Evolutionary conservation across 495 filamentous ascomycete species (phyloP).

Genomic region (Chaetomidium leptoderma): DNA sequence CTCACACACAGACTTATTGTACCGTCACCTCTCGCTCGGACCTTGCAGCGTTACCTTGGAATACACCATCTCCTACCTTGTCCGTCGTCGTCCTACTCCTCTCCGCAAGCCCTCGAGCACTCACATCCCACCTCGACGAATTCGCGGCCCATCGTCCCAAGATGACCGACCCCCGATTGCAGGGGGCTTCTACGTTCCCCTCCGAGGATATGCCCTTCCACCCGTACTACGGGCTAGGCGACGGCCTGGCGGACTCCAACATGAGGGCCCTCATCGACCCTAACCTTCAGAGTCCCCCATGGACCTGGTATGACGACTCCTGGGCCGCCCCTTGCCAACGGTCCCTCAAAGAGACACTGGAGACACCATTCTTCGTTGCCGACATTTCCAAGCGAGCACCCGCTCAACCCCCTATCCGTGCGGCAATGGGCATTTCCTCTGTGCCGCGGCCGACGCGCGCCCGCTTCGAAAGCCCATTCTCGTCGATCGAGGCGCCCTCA

Average conservation of each 20-base stretch:
- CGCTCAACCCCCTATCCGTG: slow-evolving; percentile 17
- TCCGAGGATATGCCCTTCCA: slow-evolving; percentile 16
- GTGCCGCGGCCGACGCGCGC: slow-evolving; percentile 25
- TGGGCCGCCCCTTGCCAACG: slow-evolving; percentile 26
- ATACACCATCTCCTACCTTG: neutral
- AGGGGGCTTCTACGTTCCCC: slow-evolving; percentile 1
- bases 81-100: neutral
- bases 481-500: slow-evolving; percentile 33
- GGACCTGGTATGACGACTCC: neutral
- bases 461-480: slow-evolving; percentile 34
- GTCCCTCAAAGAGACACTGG: slow-evolving; percentile 30
- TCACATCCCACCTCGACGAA: too few species aligned
- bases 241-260: slow-evolving; percentile 1
- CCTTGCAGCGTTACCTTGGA: neutral
- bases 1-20: neutral
- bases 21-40: neutral
- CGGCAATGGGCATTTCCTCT: slow-evolving; percentile 18
- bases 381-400: slow-evolving; percentile 6
- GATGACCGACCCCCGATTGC: slow-evolving; percentile 10
- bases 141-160: neutral
- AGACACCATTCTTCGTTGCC: slow-evolving; percentile 22
- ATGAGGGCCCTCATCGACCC: slow-evolving; percentile 26
- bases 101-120: neutral
- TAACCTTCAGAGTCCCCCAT: slow-evolving; percentile 16
- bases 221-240: slow-evolving; percentile 6